Conservation (phyloP, 768 basidiomycete genomes). For the Tubosaeta sp. region DNA sequence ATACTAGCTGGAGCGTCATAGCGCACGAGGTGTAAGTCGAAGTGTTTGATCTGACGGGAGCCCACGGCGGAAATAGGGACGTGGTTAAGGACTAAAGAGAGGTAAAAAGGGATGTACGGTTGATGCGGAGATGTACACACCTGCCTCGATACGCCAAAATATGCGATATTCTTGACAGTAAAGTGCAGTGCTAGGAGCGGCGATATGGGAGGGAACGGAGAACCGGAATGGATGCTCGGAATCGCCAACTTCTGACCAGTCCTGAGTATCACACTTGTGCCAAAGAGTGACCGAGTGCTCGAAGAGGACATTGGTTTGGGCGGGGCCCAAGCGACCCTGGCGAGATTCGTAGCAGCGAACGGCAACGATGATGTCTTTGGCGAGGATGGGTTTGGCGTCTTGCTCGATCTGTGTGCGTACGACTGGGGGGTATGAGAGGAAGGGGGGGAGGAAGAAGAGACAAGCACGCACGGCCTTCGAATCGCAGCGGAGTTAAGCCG, state of each 20-base stretch:
- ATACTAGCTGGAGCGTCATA: slow-evolving; percentile 53
- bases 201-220: slow-evolving; percentile 55
- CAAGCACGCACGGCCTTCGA: slow-evolving; percentile 62
- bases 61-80: slow-evolving; percentile 62
- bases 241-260: slow-evolving; percentile 59
- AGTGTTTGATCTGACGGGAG: slow-evolving; percentile 61
- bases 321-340: slow-evolving; percentile 51
- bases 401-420: slow-evolving; percentile 69
- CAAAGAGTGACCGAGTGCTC: slow-evolving; percentile 66
- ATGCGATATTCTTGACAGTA: slow-evolving; percentile 75
- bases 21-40: slow-evolving; percentile 68
- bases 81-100: slow-evolving; percentile 59
- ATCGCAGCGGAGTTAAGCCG: slow-evolving; percentile 72
- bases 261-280: slow-evolving; percentile 55
- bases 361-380: slow-evolving; percentile 65
- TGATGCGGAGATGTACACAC: slow-evolving; percentile 38
- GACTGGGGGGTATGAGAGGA: slow-evolving; percentile 36
- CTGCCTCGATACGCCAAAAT: slow-evolving; percentile 81
- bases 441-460: neutral
- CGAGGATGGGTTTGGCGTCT: slow-evolving; percentile 63
- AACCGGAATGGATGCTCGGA: slow-evolving; percentile 70
- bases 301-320: slow-evolving; percentile 62
- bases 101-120: slow-evolving; percentile 16
- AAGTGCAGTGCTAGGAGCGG: slow-evolving; percentile 61
- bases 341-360: slow-evolving; percentile 83